phyloP scores from a whole-genome alignment of 2,329 filamentous ascomycete genomes.

The Beauveria sp. region DNA sequence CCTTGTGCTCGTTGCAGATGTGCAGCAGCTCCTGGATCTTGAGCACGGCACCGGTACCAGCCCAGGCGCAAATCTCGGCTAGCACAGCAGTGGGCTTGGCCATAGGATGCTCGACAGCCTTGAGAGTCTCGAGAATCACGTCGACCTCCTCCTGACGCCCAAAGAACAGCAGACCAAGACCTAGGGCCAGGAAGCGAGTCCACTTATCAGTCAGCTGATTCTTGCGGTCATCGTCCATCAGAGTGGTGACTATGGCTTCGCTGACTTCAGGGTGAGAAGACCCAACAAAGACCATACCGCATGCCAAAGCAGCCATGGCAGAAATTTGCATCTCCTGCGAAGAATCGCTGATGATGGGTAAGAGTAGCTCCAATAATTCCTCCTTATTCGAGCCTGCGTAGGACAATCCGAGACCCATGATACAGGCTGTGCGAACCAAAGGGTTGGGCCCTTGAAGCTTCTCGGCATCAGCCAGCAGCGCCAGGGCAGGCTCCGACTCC shows the following conservation, averaged over 20 bases:
- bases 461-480: conserved; percentile 71
- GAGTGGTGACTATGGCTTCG: conserved; percentile 82
- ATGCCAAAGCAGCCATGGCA: conserved; percentile 87
- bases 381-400: conserved; percentile 94
- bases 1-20: conserved; percentile 95
- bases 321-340: conserved; percentile 89
- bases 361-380: conserved; percentile 73
- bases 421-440: conserved; percentile 70
- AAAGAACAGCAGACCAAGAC: conserved; percentile 89
- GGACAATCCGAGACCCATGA: conserved; percentile 92
- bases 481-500: conserved; percentile 84
- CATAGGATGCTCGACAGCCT: conserved; percentile 95
- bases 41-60: conserved; percentile 90
- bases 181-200: conserved; percentile 93
- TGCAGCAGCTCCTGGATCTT: conserved; percentile 97
- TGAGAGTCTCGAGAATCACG: conserved; percentile 91
- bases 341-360: conserved; percentile 82
- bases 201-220: conserved; percentile 94
- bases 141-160: conserved; percentile 98
- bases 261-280: conserved; percentile 87
- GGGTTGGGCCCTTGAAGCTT: conserved; percentile 74
- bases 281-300: conserved; percentile 87
- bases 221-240: conserved; percentile 88
- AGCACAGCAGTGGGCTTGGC: conserved; percentile 91
- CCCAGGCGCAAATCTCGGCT: conserved; percentile 95